phyloP scores from a whole-genome alignment of 768 basidiomycete species.

The Calocera cornea region DNA sequence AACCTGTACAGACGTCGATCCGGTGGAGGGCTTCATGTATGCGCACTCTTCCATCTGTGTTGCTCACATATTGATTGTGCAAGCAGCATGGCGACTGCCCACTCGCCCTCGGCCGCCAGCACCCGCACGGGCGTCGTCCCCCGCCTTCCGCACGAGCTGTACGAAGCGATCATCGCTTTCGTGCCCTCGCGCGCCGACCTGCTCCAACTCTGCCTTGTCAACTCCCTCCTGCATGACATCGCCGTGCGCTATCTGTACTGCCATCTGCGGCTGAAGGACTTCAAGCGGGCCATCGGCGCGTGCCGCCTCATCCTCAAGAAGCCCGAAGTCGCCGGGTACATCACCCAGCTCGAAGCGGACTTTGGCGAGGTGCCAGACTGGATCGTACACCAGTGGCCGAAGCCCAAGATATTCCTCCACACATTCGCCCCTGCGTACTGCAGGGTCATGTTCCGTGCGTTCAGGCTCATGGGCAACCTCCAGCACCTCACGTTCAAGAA shows the following conservation, averaged over 20 bases:
- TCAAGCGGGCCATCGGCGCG: background rate
- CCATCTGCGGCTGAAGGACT: background rate
- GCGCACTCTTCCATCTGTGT: too few species aligned
- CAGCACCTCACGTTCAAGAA: background rate
- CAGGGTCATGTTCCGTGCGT: slow-evolving; percentile 1
- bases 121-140: background rate
- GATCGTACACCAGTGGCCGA: slow-evolving; percentile 1
- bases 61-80: too few species aligned
- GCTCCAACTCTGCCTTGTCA: background rate
- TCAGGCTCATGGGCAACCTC: background rate
- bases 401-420: background rate
- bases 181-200: background rate
- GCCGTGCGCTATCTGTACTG: background rate
- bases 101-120: too few species aligned
- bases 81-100: too few species aligned
- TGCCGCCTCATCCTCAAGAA: background rate
- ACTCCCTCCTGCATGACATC: background rate
- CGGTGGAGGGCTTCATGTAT: too few species aligned
- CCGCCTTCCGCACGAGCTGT: background rate
- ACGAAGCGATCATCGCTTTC: background rate
- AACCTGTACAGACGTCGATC: too few species aligned
- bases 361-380: background rate
- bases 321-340: background rate
- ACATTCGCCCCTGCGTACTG: background rate
- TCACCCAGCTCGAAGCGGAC: background rate